Evolutionary conservation across 257 asterid genomes (phyloP), one percentile per base, ranked within the genome.

Genomic region (Nicotiana benthamiana): DNA sequence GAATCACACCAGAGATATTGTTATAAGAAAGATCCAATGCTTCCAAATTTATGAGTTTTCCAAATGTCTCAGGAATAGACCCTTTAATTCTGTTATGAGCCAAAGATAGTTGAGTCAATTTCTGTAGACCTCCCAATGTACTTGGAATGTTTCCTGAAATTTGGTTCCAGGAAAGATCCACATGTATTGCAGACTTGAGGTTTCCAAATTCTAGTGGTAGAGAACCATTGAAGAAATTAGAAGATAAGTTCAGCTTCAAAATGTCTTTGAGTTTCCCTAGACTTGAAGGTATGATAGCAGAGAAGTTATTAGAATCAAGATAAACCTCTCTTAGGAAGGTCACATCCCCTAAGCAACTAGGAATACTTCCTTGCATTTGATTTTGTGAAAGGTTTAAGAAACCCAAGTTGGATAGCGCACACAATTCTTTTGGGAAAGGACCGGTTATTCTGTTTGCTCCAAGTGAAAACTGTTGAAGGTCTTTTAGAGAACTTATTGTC

Each of bases 31-130:
- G 79, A 20, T 88, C 88, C 63, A 88, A 64, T 1, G 32, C 15
- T 36, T 80, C 80, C 59, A 88, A 67, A 62, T 70, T 27, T 60
- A 75, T 2, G 79, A 84, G 66, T 4, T 62, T 48, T 16, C 80
- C 67, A 52, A 80, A 7, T 27, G 86, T 81, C 6, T 56, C 86
- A 3, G 88, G 90, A 75, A 85, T 72, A 3, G 79, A 20, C 15
- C 88, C 91, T 61, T 83, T 17, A 28, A 88, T 74, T 20, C n/a
- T 54, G 27, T 86, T 88, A 4, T 77, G 40, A 13, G 88, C 87
- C 40, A 88, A 66, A 16, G 88, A 88, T 10, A 88, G 64, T 56
- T 60, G 63, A 20, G 28, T 28, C 83, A 86, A 4, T 17, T 75
- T 64, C 4, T 36, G 52, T 57, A 85, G 61, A 1, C 75, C 62